Conservation (phyloP, 2,329 filamentous ascomycete species). For the Saccharata proteae region DNA sequence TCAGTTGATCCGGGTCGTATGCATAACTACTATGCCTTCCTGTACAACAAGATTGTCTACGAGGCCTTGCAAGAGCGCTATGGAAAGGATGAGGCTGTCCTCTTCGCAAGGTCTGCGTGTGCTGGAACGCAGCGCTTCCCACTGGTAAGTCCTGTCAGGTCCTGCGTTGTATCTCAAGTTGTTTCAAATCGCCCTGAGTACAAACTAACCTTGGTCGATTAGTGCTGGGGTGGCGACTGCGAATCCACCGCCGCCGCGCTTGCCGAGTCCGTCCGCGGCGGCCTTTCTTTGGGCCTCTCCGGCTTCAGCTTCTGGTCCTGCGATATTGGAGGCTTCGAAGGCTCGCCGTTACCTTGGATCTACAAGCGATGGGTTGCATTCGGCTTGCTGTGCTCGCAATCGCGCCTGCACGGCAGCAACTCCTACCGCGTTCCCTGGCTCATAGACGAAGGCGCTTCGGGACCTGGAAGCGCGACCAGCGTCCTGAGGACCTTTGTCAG, state of each 20-base stretch:
- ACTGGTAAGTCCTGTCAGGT: slow-evolving; percentile 24
- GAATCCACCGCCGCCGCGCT: slow-evolving; percentile 63
- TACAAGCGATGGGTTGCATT: slow-evolving; percentile 75
- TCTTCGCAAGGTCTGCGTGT: slow-evolving; percentile 56
- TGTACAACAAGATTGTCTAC: slow-evolving; percentile 61
- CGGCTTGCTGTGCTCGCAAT: slow-evolving; percentile 58
- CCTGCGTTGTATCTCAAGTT: not conserved
- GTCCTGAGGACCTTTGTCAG: slow-evolving; percentile 42
- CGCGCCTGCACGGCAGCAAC: slow-evolving; percentile 55
- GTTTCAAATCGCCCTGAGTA: not conserved
- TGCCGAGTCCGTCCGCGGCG: slow-evolving; percentile 57
- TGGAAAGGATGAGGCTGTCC: slow-evolving; percentile 43
- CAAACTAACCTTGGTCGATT: slow-evolving; percentile 18
- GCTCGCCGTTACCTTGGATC: slow-evolving; percentile 52
- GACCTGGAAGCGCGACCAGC: slow-evolving; percentile 37
- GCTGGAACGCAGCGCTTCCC: slow-evolving; percentile 60
- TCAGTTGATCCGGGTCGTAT: slow-evolving; percentile 51
- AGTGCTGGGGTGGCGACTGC: slow-evolving; percentile 60
- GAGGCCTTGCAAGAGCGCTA: slow-evolving; percentile 46
- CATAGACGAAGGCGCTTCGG: slow-evolving; percentile 48
- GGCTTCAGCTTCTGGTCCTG: slow-evolving; percentile 59
- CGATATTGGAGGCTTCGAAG: slow-evolving; percentile 63
- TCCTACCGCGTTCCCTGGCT: slow-evolving; percentile 67
- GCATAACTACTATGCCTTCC: slow-evolving; percentile 68
- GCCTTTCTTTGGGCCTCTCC: slow-evolving; percentile 49